Conservation (phyloP, 192 early-diverging fungal species). For the Glomus cerebriforme region DNA sequence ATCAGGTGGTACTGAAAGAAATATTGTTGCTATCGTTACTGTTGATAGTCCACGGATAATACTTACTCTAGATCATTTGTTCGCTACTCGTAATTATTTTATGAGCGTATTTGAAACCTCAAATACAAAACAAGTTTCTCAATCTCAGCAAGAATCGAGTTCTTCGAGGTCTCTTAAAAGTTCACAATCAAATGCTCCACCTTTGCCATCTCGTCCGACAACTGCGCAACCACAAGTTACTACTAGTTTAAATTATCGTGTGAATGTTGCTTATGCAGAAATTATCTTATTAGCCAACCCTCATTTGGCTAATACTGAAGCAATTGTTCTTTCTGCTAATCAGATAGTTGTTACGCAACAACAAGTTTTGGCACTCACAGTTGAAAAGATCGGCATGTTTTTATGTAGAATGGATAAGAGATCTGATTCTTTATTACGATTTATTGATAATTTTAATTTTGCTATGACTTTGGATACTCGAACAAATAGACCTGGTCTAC, state of each 20-base stretch:
- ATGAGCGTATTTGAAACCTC: slow-evolving; percentile 55
- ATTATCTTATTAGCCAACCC: slow-evolving; percentile 85
- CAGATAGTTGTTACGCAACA: slow-evolving; percentile 82
- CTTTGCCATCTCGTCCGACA: neutral
- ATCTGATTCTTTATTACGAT: slow-evolving; percentile 74
- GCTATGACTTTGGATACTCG: slow-evolving; percentile 78
- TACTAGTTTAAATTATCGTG: slow-evolving; percentile 65
- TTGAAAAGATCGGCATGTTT: slow-evolving; percentile 86
- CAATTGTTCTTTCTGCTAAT: slow-evolving; percentile 82
- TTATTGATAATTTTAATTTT: slow-evolving; percentile 91
- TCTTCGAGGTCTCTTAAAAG: neutral
- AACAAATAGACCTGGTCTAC: slow-evolving; percentile 58
- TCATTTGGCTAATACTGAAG: slow-evolving; percentile 69
- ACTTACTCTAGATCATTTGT: slow-evolving; percentile 85
- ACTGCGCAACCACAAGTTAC: neutral
- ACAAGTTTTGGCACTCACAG: slow-evolving; percentile 68
- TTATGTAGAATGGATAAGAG: slow-evolving; percentile 88
- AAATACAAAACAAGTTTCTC: neutral
- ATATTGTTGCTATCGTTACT: slow-evolving; percentile 66
- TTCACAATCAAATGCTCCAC: slow-evolving; percentile 2
- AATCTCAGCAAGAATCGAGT: neutral
- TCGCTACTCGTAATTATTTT: slow-evolving; percentile 76
- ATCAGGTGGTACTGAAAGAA: slow-evolving; percentile 45
- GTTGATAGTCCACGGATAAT: slow-evolving; percentile 83
- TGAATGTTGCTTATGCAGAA: slow-evolving; percentile 81